Base-by-base conservation (phyloP, 148 eudicot genomes). In the Selenicereus undatus region DNA sequence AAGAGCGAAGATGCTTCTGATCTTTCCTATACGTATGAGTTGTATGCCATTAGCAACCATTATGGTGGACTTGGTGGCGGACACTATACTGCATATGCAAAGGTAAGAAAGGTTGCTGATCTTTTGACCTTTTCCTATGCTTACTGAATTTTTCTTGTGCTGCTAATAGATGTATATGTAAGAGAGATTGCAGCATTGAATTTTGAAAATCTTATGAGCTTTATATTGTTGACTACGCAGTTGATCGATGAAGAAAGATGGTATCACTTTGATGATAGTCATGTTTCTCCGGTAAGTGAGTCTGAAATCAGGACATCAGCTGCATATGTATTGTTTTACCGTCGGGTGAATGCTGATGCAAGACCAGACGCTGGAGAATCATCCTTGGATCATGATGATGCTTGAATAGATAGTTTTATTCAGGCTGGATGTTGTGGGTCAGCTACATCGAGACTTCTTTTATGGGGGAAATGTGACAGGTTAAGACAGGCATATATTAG, bases 41-140 rank as follows among this genome's bases (percentile, higher is more conserved):
- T 97, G 16, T 97, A 91, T 90, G 99, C 99, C 69, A 86, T 97
- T 39, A 97, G 98, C 90, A 97, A 97, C 83, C 99, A 97, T 87
- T 97, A 97, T 84, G 99, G 99, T 75, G 99, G 99, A 81, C 94
- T 97, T 64, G 99, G 99, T 75, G 98, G 95, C 9, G 99, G 99
- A 30, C 99, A 97, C 79, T 97, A 97, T 82, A 83, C 99, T 76
- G 99, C 99, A 35, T 94, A 94, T 84, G 94, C 95, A 70, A 94
- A 97, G 97, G 99, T 92, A 86, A 70, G 83, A 24, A 17, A 62
- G 39, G 12, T 54, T 36, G 30, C 75, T 36, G 10, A 21, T 48
- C 43, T 39, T 26, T 18, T 30, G 71, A 70, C n/a, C 14, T 36
- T 43, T 81, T 73, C 24, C 39, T 73, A 21, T 43, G 0, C 54